Base-by-base conservation (phyloP, 2,329 filamentous ascomycete species). In the Fusarium avenaceum region DNA sequence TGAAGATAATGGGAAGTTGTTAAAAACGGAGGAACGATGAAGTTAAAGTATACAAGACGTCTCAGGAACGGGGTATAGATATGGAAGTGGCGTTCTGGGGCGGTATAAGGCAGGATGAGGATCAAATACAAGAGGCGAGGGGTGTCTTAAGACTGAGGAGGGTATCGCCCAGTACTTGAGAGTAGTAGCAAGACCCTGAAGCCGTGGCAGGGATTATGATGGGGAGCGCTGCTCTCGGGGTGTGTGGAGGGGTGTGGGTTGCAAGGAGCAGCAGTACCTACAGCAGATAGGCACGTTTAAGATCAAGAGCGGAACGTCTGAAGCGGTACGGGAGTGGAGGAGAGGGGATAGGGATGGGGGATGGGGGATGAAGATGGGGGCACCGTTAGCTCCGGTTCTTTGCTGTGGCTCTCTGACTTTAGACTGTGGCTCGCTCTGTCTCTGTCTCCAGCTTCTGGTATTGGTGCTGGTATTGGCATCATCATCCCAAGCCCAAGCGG, bases 91-190 rank as follows among this genome's bases (percentile, higher is more conserved):
- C 63, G 68, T 65, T 57, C 47, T 35, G 43, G 60, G 64, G 54
- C 47, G 35, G 50, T 52, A 64, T 67, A 69, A 57, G 53, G 58
- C 58, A 70, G 63, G 58, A 65, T 51, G 59, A 63, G 57, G 52
- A 50, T 50, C 57, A 69, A 64, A 62, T 67, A 54, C 45, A 67
- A 71, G 62, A 63, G 59, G 52, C 58, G 55, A 58, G 60, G 57
- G 55, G 62, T 57, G 60, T 59, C 50, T 39, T 45, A 46, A 69
- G 50, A 57, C 53, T 51, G 55, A 65, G 67, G 63, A 70, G 67
- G 67, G 57, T 71, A 64, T 69, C 55, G 57, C 70, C 61, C 57
- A 68, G 58, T 66, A 70, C 68, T 71, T 65, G 58, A 70, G 60
- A 68, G 38, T 54, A 61, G 43, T 55, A 65, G 51, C 28, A 51